Conservation (phyloP, 345 rosid species). For the Rhizophora mangle region DNA sequence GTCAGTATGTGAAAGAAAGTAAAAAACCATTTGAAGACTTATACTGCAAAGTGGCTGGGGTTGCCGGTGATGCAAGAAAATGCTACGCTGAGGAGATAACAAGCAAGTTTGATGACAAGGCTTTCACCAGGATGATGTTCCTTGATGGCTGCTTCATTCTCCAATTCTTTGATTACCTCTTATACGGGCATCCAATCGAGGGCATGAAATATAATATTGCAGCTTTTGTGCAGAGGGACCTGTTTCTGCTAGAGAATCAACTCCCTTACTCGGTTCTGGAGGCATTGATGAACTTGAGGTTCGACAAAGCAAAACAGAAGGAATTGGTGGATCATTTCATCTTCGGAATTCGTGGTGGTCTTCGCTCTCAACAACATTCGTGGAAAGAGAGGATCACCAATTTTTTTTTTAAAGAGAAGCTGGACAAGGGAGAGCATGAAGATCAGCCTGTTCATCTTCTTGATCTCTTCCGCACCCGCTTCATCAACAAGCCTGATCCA, state of each 20-base stretch:
- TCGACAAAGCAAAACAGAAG: background rate
- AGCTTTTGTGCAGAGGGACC: constrained; percentile 10
- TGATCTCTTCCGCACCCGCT: background rate
- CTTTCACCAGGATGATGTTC: constrained; percentile 10
- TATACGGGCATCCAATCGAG: background rate
- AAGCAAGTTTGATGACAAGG: background rate
- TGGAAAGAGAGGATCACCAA: background rate
- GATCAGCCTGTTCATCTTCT: constrained; percentile 1
- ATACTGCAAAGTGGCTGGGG: background rate
- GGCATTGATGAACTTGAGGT: background rate
- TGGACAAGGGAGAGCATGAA: background rate
- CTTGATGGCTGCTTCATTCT: constrained; percentile 11
- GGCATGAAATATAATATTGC: background rate
- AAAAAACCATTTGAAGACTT: background rate
- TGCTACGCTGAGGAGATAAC: background rate
- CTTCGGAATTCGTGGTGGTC: background rate
- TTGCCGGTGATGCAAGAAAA: background rate
- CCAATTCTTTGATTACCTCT: background rate
- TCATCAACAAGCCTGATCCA: background rate
- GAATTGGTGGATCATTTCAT: background rate
- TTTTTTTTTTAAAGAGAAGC: background rate
- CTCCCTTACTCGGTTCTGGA: constrained; percentile 22
- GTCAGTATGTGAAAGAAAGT: background rate
- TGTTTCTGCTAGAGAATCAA: constrained; percentile 32
- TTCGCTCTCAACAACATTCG: background rate